Base-by-base conservation (phyloP, 305 asterid species). In the Solanum chacoense region DNA sequence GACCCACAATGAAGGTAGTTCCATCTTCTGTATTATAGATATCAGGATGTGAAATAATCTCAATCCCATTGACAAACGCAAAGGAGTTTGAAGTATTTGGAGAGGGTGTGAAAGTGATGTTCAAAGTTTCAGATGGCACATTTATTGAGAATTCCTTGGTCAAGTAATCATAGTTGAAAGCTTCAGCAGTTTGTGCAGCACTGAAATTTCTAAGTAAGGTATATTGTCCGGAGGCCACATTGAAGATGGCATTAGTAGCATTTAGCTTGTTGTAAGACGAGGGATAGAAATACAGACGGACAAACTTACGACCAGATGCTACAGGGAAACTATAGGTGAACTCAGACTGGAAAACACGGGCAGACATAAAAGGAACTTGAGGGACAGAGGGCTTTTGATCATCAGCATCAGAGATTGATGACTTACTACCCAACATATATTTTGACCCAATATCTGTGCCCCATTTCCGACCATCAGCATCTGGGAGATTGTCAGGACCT, bases 291-390 rank as follows among this genome's bases (percentile, higher is more conserved):
- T 95, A 94, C 65, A 96, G 87, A 7, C 99, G 97, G 63, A 96
- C 85, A 63, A 94, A 96, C 89, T 95, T 96, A 28, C 97, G 92
- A 55, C 99, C 99, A 1, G 97, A 84, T 4, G 95, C 98, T 65
- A 96, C 96, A 0, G 98, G 99, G 88, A 96, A 95, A 87, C 94
- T 93, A 87, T 96, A 96, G 89, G 99, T 94, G 92, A 93, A 95
- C 16, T 93, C 90, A 8, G 98, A 94, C 34, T 91, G 95, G 91
- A 95, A 96, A 35, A 94, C 87, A 11, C 99, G 94, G 26, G 98
- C 98, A 14, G 96, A 92, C 98, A 96, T 94, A 90, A 90, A 96
- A 85, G 99, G 99, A 69, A 94, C 95, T 63, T 88, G 87, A 7
- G 98, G 95, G 28, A 96, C 98, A 3, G 96, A 93, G 20, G 99